Percentiles rank a stretch among this genome's conserved stretches.
Evolutionary conservation across 2,329 filamentous ascomycete species (phyloP).

Genomic region (Cladophialophora yegresii): DNA sequence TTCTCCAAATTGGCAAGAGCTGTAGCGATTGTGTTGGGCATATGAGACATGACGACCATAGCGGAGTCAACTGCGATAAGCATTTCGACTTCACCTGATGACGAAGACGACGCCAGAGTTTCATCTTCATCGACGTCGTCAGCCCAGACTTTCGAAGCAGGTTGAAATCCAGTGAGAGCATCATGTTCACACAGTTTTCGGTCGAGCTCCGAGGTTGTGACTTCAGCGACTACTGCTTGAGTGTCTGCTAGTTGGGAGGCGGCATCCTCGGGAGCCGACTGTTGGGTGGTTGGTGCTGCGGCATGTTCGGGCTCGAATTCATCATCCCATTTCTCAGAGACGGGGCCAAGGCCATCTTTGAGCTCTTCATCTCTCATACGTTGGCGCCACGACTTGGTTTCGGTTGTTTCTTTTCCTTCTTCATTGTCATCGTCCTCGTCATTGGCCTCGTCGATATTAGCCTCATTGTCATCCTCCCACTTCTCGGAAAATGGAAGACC

Average conservation of each 20-base stretch:
- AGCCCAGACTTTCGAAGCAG: slow-evolving; percentile 7
- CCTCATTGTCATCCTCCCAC: neutral
- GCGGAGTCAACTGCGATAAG: neutral
- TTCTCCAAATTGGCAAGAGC: neutral
- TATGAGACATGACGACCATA: neutral
- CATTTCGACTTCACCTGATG: neutral
- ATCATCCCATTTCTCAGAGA: neutral
- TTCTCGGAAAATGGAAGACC: neutral
- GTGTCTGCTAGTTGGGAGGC: neutral
- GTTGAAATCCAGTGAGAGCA: neutral
- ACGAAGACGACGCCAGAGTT: neutral
- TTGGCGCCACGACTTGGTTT: neutral
- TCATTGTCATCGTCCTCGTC: neutral
- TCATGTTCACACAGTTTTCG: neutral
- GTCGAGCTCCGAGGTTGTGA: neutral
- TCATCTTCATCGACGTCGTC: slow-evolving; percentile 12
- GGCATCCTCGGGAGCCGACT: neutral
- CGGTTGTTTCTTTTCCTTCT: neutral
- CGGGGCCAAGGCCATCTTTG: neutral
- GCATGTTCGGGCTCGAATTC: neutral
- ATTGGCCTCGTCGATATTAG: too few relatives aligned
- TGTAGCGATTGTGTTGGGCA: neutral
- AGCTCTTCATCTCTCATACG: neutral
- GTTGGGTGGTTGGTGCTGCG: neutral
- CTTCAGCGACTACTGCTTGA: neutral